phyloP scores from a whole-genome alignment of 371 early-diverging fungal genomes.

The Mortierella sp. region DNA sequence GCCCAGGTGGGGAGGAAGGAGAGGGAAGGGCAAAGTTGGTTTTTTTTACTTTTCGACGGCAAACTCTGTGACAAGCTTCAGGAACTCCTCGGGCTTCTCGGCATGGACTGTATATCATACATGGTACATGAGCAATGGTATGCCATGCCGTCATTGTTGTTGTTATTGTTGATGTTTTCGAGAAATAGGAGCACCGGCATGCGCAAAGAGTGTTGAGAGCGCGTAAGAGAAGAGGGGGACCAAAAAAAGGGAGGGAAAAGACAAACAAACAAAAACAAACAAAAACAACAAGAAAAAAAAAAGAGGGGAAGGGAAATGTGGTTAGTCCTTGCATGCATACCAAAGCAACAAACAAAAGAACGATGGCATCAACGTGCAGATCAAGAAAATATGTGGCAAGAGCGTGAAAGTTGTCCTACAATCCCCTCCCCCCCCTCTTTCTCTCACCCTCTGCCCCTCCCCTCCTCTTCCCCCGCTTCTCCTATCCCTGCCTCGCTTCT shows the following conservation, averaged over 20 bases:
- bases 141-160: neutral
- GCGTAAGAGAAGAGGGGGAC: neutral
- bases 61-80: constrained; percentile 66
- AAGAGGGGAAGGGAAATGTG: neutral
- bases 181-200: neutral
- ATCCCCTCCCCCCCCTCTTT: neutral
- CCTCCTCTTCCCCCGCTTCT: neutral
- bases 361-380: constrained; percentile 9
- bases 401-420: neutral
- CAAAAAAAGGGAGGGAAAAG: constrained; percentile 12
- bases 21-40: neutral
- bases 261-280: neutral
- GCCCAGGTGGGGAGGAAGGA: no score
- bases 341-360: constrained; percentile 4
- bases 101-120: constrained; percentile 76
- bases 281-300: neutral
- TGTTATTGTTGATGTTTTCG: constrained; percentile 5
- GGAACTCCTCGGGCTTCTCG: constrained; percentile 81
- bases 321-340: constrained; percentile 3
- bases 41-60: constrained; percentile 38
- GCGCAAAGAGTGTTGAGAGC: neutral
- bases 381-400: neutral
- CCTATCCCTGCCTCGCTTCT: neutral
- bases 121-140: neutral
- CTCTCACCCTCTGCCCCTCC: neutral